Evolutionary conservation across 1,139 yeast genomes (phyloP).

Genomic region (Yamadazyma jaroonii): DNA sequence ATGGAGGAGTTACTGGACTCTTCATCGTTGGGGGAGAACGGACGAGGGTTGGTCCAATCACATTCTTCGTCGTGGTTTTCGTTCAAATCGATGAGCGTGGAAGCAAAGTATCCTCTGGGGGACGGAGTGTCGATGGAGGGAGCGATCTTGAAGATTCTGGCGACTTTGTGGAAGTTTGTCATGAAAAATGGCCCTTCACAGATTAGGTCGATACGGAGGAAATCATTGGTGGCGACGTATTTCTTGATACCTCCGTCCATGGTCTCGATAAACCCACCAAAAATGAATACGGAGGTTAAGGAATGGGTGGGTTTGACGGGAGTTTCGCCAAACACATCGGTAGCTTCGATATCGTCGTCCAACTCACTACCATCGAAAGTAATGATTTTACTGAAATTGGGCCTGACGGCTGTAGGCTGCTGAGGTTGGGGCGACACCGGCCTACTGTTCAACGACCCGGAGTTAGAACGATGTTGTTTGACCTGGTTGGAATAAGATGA

Average conservation of each 20-base stretch:
- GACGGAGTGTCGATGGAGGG: constrained; percentile 20
- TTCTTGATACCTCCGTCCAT: constrained; percentile 16
- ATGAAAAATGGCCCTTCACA: constrained; percentile 16
- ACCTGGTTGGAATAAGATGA: constrained; percentile 35
- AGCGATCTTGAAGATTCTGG: constrained; percentile 10
- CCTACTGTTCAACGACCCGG: constrained; percentile 20
- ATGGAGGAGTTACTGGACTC: constrained; percentile 18
- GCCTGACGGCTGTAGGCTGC: constrained; percentile 5
- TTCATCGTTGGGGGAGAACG: constrained; percentile 15
- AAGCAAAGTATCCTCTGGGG: constrained; percentile 44
- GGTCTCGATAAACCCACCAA: constrained; percentile 37
- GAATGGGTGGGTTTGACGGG: constrained; percentile 10
- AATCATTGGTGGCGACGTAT: constrained; percentile 34
- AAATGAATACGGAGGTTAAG: constrained; percentile 28
- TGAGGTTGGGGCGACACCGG: constrained; percentile 24
- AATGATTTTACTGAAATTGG: constrained; percentile 1
- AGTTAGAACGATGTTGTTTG: constrained; percentile 31
- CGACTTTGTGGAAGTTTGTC: constrained; percentile 9
- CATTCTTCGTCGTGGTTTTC: constrained; percentile 22
- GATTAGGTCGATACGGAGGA: constrained; percentile 35
- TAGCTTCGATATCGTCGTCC: constrained; percentile 2
- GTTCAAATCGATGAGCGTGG: constrained; percentile 25
- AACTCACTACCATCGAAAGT: background rate
- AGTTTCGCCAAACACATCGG: constrained; percentile 14
- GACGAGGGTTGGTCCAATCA: constrained; percentile 14